phyloP scores from a whole-genome alignment of 768 basidiomycete species.

The Trametes sanguinea region DNA sequence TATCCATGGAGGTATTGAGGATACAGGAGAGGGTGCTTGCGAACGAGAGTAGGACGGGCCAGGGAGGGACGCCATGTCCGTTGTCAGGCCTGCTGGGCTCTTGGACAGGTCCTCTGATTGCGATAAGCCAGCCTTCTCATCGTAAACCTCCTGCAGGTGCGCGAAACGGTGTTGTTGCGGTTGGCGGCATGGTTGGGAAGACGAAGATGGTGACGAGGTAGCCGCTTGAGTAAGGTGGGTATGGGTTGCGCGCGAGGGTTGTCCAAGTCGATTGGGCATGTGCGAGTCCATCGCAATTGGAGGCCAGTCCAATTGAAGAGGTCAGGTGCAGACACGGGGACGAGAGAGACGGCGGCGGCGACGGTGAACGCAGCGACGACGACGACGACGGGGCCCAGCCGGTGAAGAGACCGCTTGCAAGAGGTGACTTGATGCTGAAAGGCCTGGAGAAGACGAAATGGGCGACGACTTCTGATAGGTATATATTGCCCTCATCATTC shows the following conservation, averaged over 20 bases:
- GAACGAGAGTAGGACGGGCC: constrained; percentile 15
- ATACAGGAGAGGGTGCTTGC: constrained; percentile 15
- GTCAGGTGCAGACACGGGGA: constrained; percentile 5
- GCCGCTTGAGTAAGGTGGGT: constrained; percentile 4
- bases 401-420: constrained; percentile 16
- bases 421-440: constrained; percentile 14
- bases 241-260: constrained; percentile 22
- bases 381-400: constrained; percentile 16
- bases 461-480: constrained; percentile 12
- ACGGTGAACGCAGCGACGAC: constrained; percentile 1
- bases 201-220: constrained; percentile 12
- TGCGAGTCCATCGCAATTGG: constrained; percentile 29
- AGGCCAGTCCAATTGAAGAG: constrained; percentile 25
- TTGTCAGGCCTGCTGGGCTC: constrained; percentile 8
- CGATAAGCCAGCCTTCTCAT: constrained; percentile 27
- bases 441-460: constrained; percentile 21
- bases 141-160: constrained; percentile 21
- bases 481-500: constrained; percentile 22
- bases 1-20: constrained; percentile 23
- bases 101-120: constrained; percentile 14
- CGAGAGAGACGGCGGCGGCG: constrained; percentile 22
- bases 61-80: constrained; percentile 14
- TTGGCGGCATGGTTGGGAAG: neutral
- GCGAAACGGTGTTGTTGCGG: constrained; percentile 15
- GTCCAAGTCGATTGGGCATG: constrained; percentile 25